Percentiles rank a stretch among this genome's conserved stretches.
These are phyloP conservation scores for Penicillium crustosum DNA, from an alignment of 2,329 filamentous ascomycete species.

Conservation along the genomic window DNA sequence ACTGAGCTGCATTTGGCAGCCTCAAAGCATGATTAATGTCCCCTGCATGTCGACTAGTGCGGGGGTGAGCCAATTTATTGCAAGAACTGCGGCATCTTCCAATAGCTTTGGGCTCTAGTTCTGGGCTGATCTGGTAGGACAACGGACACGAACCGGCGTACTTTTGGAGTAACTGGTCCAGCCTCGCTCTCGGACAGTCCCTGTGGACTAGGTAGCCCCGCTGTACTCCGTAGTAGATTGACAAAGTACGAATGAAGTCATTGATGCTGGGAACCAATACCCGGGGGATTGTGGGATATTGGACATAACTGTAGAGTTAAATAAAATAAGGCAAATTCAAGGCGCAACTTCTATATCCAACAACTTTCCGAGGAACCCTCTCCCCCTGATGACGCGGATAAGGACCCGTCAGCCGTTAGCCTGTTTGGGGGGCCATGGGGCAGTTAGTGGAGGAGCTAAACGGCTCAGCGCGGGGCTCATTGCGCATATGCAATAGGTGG, in stretches of 20 bases:
- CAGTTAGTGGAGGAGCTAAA: conserved; percentile 3
- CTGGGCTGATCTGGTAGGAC: not conserved
- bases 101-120: not conserved
- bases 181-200: not conserved
- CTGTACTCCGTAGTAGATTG: not conserved
- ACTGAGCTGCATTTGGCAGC: not conserved
- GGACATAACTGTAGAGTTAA: not conserved
- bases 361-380: not conserved
- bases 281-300: not conserved
- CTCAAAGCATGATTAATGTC: not conserved
- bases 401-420: not conserved
- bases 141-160: not conserved
- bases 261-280: not conserved
- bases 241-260: not conserved
- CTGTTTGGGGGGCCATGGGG: not conserved
- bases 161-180: conserved; percentile 3
- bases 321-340: not conserved
- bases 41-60: conserved; percentile 2
- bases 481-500: conserved; percentile 6
- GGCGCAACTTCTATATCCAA: not conserved
- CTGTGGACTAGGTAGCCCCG: conserved; percentile 4
- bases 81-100: not conserved
- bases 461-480: conserved; percentile 4
- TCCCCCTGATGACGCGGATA: not conserved
- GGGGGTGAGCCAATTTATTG: not conserved